Conservation (phyloP, 129 eudicot species). For the Cynara cardunculus region DNA sequence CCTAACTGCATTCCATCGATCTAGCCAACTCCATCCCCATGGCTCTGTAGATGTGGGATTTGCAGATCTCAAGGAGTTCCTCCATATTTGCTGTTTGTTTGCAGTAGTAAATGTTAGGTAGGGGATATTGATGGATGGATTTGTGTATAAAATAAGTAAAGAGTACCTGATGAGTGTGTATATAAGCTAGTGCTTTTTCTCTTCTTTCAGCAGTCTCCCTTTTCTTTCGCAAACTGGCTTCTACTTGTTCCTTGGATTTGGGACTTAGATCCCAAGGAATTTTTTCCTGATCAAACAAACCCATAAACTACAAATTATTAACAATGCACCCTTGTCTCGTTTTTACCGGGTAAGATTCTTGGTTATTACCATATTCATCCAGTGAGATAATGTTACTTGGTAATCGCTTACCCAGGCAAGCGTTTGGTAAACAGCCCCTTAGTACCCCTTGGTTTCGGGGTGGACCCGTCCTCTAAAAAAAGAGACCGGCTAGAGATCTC, state of each 20-base stretch:
- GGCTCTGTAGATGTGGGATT: conserved; percentile 60
- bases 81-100: conserved; percentile 61
- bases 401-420: no score
- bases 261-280: conserved; percentile 62
- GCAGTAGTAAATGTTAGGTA: background rate
- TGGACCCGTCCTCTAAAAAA: no score
- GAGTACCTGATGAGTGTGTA: conserved; percentile 74
- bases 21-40: conserved; percentile 92
- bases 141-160: background rate
- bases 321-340: no score
- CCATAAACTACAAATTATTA: background rate
- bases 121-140: background rate
- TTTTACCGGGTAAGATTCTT: no score
- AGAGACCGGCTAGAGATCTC: no score
- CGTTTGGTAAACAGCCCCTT: no score
- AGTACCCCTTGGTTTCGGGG: no score
- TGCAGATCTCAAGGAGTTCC: conserved; percentile 48
- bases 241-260: conserved; percentile 70
- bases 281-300: conserved; percentile 31
- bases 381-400: no score
- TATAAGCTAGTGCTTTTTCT: conserved; percentile 80
- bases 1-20: conserved; percentile 75
- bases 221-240: conserved; percentile 45
- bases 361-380: no score
- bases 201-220: conserved; percentile 77